Evolutionary conservation across 345 rosid genomes (phyloP).

Genomic region (Aquilaria yunnanensis): DNA sequence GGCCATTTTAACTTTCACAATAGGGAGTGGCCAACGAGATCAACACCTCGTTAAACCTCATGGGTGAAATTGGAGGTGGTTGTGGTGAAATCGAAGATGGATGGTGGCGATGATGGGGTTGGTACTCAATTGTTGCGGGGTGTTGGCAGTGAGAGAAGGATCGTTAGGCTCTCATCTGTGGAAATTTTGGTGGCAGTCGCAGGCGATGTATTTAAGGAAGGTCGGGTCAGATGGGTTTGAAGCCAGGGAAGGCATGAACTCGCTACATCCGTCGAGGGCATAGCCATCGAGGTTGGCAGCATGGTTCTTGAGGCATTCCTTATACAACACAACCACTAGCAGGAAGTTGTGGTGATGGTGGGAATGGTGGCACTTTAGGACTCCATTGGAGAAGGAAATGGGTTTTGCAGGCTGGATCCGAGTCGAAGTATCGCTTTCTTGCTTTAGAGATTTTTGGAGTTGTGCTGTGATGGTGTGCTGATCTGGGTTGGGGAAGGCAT

Average conservation of each 20-base stretch:
- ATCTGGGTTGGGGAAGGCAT: no score
- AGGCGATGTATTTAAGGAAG: conserved; percentile 65
- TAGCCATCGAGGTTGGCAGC: conserved; percentile 71
- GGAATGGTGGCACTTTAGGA: conserved; percentile 46
- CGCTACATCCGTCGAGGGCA: conserved; percentile 77
- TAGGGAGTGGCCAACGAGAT: no score
- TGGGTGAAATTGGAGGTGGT: no score
- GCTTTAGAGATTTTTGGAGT: conserved; percentile 41
- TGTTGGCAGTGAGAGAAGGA: conserved; percentile 12
- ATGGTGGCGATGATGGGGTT: conserved; percentile 62
- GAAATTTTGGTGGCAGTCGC: conserved; percentile 68
- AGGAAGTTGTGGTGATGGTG: conserved; percentile 17
- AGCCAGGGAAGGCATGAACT: conserved; percentile 63
- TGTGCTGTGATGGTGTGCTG: not conserved
- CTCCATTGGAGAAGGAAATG: conserved; percentile 54
- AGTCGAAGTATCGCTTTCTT: conserved; percentile 39
- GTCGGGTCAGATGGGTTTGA: conserved; percentile 47
- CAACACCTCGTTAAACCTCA: no score
- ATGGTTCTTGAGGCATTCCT: conserved; percentile 44
- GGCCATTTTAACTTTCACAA: no score
- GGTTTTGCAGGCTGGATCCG: conserved; percentile 55
- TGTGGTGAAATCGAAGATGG: conserved; percentile 26
- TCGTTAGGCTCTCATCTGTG: conserved; percentile 15
- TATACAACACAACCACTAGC: conserved; percentile 32
- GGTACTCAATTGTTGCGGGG: conserved; percentile 35